Conservation (phyloP, 2,329 filamentous ascomycete genomes). For the Fusarium concolor region DNA sequence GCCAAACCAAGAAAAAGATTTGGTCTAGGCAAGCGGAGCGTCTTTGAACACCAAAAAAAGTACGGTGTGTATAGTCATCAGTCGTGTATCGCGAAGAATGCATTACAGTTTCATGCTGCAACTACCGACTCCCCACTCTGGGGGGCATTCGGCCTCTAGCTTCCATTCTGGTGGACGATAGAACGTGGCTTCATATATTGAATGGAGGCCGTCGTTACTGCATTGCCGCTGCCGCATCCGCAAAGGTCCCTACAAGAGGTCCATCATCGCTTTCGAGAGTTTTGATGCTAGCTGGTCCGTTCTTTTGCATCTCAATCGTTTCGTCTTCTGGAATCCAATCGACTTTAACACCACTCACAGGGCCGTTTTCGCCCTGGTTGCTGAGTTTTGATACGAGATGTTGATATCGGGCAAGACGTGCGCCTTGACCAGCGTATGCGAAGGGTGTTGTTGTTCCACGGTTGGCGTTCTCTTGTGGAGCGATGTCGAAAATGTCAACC, state of each 20-base stretch:
- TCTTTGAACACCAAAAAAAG: slow-evolving; percentile 17
- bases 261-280: slow-evolving; percentile 51
- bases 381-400: slow-evolving; percentile 71
- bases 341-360: slow-evolving; percentile 59
- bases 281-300: slow-evolving; percentile 50
- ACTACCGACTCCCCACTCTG: slow-evolving; percentile 8
- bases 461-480: slow-evolving; percentile 60
- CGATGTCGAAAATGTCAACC: slow-evolving; percentile 75
- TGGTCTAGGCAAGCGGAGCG: slow-evolving; percentile 12
- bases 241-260: slow-evolving; percentile 69
- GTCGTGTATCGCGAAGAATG: slow-evolving; percentile 15
- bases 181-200: not conserved
- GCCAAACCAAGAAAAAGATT: slow-evolving; percentile 4
- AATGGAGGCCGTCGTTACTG: slow-evolving; percentile 42
- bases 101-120: slow-evolving; percentile 4
- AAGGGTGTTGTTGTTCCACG: slow-evolving; percentile 56
- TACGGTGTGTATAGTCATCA: slow-evolving; percentile 12
- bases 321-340: slow-evolving; percentile 69
- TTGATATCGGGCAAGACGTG: slow-evolving; percentile 68
- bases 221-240: slow-evolving; percentile 67
- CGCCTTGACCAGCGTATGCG: slow-evolving; percentile 65
- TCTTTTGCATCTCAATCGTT: slow-evolving; percentile 58
- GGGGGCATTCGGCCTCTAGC: not conserved
- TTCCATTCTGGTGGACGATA: not conserved
- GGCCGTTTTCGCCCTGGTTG: slow-evolving; percentile 56